Evolutionary conservation across 176 grass and related monocot genomes (phyloP), one percentile per base, ranked within the genome.

Genomic region (Luzula sylvatica): DNA sequence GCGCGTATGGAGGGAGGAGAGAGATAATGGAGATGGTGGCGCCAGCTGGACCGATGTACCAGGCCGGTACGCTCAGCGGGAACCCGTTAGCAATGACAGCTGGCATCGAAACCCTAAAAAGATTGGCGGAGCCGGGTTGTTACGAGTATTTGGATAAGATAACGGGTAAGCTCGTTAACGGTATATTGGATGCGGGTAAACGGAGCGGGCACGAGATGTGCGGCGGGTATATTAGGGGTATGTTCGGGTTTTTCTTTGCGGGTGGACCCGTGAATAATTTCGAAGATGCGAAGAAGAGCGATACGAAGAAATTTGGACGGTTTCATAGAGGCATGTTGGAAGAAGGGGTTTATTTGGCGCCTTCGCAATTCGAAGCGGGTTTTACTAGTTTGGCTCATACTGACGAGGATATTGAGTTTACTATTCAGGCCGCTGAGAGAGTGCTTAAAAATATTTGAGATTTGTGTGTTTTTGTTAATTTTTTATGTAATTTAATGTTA

Each of bases 81-180:
- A 98, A 98, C 19, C 92, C 92, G 30, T 78, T 98, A 65, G 92
- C 92, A 11, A 98, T 98, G 92, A 98, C 92, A 20, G 92, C 92
- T 46, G 92, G 85, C 62, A 98, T 98, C 5, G 78, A 98, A 77
- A 90, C 92, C 0, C 78, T 98, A n/a, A 77, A 72, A 67, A 75
- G 81, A 57, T 59, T 98, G 32, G 74, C 35, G 14, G 85, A 90
- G 52, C 81, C 81, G 1, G 81, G 81, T 43, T 74, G 68, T 55
- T 98, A 98, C 3, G 78, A 90, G 1, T 83, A 87, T 60, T 82
- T 98, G 46, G 81, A 90, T 52, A 98, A 98, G 53, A 76, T 98
- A 56, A 90, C 92, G 0, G 75, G 81, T 53, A 74, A 82, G 5
- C 92, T 98, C 14, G 40, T 90, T 35, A 53, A 48, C 19, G 85